These are phyloP conservation scores for Botrytis squamosa DNA, from an alignment of 2,329 filamentous ascomycete genomes.

Conservation along the genomic window DNA sequence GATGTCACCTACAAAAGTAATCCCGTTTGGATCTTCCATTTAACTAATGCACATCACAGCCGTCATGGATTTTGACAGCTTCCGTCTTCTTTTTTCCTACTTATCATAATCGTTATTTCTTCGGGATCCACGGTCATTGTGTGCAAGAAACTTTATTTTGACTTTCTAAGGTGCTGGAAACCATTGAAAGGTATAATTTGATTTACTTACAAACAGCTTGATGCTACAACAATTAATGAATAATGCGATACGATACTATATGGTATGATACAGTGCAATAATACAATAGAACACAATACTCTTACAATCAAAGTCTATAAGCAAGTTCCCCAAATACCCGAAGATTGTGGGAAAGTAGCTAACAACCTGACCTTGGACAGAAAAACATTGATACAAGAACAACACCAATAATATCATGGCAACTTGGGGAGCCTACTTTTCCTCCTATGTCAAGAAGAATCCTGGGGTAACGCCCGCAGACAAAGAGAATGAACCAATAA, in stretches of 20 bases:
- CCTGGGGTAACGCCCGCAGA: conserved; percentile 9
- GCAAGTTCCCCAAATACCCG: not conserved
- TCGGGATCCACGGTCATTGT: not conserved
- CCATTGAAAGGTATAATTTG: not conserved
- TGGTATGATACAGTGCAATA: no score
- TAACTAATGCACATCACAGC: not conserved
- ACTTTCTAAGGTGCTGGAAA: conserved; percentile 19
- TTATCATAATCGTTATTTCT: not conserved
- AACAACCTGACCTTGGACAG: not conserved
- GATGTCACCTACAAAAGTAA: not conserved
- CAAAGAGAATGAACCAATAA: not conserved
- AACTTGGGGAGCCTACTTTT: conserved; percentile 31
- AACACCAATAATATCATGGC: conserved; percentile 21
- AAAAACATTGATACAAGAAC: not conserved
- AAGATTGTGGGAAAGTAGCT: not conserved
- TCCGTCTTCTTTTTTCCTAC: not conserved
- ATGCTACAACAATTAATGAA: not conserved
- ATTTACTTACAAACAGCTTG: conserved; percentile 2
- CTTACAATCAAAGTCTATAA: not conserved
- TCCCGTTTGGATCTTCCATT: not conserved
- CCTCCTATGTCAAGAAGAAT: conserved; percentile 28
- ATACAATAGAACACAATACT: no score
- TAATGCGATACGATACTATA: not conserved
- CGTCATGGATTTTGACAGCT: not conserved
- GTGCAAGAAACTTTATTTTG: not conserved